A percentile compares a stretch with the other conserved stretches of the same genome.
Conservation (phyloP, 768 basidiomycete species). For the Macrolepiota albuminosa region DNA sequence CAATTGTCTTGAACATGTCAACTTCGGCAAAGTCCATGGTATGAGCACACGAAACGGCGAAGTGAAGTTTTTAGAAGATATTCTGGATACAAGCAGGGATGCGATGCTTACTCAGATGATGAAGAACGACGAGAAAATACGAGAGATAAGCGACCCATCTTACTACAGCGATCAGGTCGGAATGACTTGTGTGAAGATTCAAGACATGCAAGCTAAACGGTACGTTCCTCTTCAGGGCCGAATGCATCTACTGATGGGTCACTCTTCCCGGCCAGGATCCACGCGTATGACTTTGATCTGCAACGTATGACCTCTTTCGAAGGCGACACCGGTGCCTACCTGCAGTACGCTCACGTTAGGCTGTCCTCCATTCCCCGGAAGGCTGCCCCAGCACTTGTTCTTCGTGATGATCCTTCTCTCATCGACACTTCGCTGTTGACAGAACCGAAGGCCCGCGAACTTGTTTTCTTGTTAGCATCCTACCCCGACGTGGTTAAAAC, state of each 20-base stretch:
- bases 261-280: conserved; percentile 52
- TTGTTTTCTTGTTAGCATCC: conserved; percentile 7
- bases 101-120: conserved; percentile 97
- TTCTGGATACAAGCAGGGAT: conserved; percentile 75
- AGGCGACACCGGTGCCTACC: conserved; percentile 91
- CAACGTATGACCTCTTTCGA: conserved; percentile 92
- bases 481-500: conserved; percentile 10
- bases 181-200: conserved; percentile 93
- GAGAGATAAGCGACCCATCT: conserved; percentile 79
- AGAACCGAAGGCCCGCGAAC: conserved; percentile 7
- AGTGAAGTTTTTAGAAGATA: conserved; percentile 90
- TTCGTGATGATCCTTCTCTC: conserved; percentile 2
- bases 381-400: conserved; percentile 4
- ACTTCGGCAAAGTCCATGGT: conserved; percentile 85
- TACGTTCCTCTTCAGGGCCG: conserved; percentile 23
- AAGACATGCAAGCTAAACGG: conserved; percentile 94
- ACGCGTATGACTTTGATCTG: conserved; percentile 94
- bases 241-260: neutral
- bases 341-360: conserved; percentile 96
- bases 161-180: conserved; percentile 75
- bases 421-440: conserved; percentile 5
- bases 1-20: conserved; percentile 74
- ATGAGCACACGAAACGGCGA: conserved; percentile 94
- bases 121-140: conserved; percentile 89
- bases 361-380: conserved; percentile 51